Base-by-base conservation (phyloP, 169 alveolate genomes). In the Cryptosporidium baileyi region DNA sequence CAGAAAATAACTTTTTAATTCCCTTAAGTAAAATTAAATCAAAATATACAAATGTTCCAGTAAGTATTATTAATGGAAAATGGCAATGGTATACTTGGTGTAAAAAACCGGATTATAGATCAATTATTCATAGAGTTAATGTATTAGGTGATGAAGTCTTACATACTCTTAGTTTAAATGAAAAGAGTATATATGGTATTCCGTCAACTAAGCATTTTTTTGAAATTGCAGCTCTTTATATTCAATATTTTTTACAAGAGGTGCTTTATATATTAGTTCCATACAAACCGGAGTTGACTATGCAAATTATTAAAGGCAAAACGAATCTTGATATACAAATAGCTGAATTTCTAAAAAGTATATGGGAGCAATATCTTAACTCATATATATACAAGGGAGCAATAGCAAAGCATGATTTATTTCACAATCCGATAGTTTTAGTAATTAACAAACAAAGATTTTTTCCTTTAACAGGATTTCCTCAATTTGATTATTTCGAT, bases 21-120 rank as follows among this genome's bases (percentile, higher is more conserved):
- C 45, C 47, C 8, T 30, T 30, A 15, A 74, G 32, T 38, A 45
- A 8, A 5, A 51, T 22, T 54, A 54, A 51, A 45, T 9, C 28
- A n/a, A 74, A 57, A n/a, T 74, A 74, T 24, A 57, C n/a, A 19
- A 52, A 40, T 24, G 32, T 67, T 9, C 74, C 74, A 22, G 85
- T 74, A 11, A 59, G 74, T n/a, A 26, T 51, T 2, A 38, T 36
- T 5, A 24, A 74, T 15, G 85, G 67, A 0, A 74, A 41, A 19
- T 32, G 63, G 74, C 85, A 54, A 32, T 74, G 85, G 85, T 74
- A 30, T 13, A 22, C 74, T 15, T 74, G 85, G 85, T n/a, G 47
- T 30, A 74, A 41, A 74, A 36, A 40, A 19, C 67, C 65, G 8
- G 11, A 52, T 30, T 74, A 67, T 26, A 45, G 22, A 8, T 22